Conservation (phyloP, 306 rosid genomes). For the Herpetospermum pedunculosum region DNA sequence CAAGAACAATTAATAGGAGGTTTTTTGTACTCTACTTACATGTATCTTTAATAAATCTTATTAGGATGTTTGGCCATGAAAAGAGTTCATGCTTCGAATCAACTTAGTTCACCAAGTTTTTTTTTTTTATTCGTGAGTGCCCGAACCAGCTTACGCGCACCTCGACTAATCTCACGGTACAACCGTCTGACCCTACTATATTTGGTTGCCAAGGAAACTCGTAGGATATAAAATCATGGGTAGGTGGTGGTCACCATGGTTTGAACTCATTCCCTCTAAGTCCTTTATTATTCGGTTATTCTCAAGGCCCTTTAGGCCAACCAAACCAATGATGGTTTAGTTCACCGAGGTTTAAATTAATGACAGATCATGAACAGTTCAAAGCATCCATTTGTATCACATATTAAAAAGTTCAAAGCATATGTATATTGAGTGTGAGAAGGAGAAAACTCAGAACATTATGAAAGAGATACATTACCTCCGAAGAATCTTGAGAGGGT, state of each 20-base stretch:
- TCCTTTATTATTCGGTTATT: too few species aligned
- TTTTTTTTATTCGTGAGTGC: too few species aligned
- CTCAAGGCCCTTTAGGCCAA: too few species aligned
- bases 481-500: slow-evolving; percentile 68
- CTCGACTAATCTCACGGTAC: too few species aligned
- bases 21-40: neutral
- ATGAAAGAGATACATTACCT: slow-evolving; percentile 34
- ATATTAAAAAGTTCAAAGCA: neutral
- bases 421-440: neutral
- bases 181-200: too few species aligned
- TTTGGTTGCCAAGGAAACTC: too few species aligned
- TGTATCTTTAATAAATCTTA: neutral
- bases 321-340: too few species aligned
- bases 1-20: neutral
- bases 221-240: too few species aligned
- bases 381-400: neutral
- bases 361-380: neutral
- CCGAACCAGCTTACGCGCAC: too few species aligned
- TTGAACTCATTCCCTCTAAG: too few species aligned
- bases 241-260: too few species aligned
- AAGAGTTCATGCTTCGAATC: neutral
- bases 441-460: neutral
- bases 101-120: neutral
- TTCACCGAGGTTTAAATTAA: neutral
- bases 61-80: neutral